Conservation (phyloP, 192 early-diverging fungal genomes). For the Linnemannia elongata region DNA sequence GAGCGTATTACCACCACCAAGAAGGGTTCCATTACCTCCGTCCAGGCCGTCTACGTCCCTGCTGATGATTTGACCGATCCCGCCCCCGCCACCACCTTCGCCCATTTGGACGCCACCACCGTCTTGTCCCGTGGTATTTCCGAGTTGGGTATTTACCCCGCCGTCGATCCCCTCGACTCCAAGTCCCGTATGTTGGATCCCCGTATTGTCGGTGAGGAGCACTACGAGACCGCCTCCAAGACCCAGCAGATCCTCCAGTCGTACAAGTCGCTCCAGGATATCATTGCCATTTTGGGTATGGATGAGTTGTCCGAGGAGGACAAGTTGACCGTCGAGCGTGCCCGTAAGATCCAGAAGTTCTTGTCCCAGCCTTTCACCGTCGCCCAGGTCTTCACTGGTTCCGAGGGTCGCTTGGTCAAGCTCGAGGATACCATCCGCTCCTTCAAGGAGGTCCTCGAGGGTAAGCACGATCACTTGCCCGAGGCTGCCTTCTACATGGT, state of each 20-base stretch:
- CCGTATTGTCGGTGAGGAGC: slow-evolving; percentile 94
- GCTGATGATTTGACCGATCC: slow-evolving; percentile 99
- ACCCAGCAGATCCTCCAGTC: slow-evolving; percentile 97
- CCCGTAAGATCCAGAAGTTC: slow-evolving; percentile 99
- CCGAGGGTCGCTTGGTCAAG: slow-evolving; percentile 93
- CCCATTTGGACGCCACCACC: slow-evolving; percentile 99
- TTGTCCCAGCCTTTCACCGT: slow-evolving; percentile 99
- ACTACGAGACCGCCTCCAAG: slow-evolving; percentile 94
- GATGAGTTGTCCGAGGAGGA: slow-evolving; percentile 99
- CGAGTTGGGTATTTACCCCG: slow-evolving; percentile 99
- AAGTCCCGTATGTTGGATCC: slow-evolving; percentile 98
- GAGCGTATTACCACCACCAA: slow-evolving; percentile 99
- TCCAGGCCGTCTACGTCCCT: slow-evolving; percentile 98
- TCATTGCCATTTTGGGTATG: slow-evolving; percentile 99
- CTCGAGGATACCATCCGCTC: slow-evolving; percentile 96
- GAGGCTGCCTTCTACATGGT: slow-evolving; percentile 99
- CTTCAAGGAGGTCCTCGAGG: slow-evolving; percentile 97
- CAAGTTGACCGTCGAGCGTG: slow-evolving; percentile 98
- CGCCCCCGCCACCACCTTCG: slow-evolving; percentile 98
- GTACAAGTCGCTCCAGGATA: slow-evolving; percentile 99
- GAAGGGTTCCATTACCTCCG: slow-evolving; percentile 99
- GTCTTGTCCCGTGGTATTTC: slow-evolving; percentile 98
- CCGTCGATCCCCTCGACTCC: slow-evolving; percentile 98
- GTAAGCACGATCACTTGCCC: slow-evolving; percentile 95
- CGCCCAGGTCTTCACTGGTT: slow-evolving; percentile 98